A percentile compares a stretch with the other conserved stretches of the same genome.
Conservation (phyloP, 1,284 basidiomycete genomes). For the Lentinus polychrous region DNA sequence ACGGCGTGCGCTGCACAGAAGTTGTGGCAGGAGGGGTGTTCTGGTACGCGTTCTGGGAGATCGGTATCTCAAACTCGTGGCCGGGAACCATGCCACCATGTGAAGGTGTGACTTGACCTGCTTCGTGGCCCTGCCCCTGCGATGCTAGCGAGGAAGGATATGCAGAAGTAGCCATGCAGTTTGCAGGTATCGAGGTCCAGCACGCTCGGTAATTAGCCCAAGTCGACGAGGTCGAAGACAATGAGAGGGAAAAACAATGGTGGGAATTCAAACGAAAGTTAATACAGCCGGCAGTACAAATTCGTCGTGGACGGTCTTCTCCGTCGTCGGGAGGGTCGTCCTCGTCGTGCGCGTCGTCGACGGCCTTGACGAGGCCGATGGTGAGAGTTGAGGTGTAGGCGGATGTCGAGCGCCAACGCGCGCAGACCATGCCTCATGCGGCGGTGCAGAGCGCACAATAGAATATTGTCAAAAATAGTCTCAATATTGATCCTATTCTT, state of each 20-base stretch:
- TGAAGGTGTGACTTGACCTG: constrained; percentile 42
- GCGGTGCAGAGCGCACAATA: too few relatives aligned
- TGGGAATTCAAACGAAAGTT: background rate
- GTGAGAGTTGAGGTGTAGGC: constrained; percentile 13
- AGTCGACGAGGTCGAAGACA: background rate
- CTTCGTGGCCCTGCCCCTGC: constrained; percentile 36
- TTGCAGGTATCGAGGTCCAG: constrained; percentile 6
- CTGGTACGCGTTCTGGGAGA: constrained; percentile 21
- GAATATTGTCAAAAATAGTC: too few relatives aligned
- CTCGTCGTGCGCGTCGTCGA: constrained; percentile 5
- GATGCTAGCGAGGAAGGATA: constrained; percentile 28
- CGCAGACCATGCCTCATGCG: too few relatives aligned
- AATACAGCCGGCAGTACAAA: background rate
- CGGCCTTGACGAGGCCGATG: constrained; percentile 13
- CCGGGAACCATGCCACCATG: constrained; percentile 52
- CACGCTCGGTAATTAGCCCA: constrained; percentile 3
- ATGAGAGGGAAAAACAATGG: background rate
- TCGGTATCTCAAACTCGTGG: constrained; percentile 50
- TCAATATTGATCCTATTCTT: background rate
- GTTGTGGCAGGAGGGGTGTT: constrained; percentile 9
- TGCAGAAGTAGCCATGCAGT: constrained; percentile 24
- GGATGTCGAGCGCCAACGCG: background rate
- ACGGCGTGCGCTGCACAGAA: constrained; percentile 10
- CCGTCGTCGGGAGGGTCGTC: background rate
- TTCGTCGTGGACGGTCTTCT: background rate